Percentiles rank a stretch among this genome's conserved stretches.
phyloP scores from a whole-genome alignment of 2,329 filamentous ascomycete genomes.

The Aureobasidium sp. region DNA sequence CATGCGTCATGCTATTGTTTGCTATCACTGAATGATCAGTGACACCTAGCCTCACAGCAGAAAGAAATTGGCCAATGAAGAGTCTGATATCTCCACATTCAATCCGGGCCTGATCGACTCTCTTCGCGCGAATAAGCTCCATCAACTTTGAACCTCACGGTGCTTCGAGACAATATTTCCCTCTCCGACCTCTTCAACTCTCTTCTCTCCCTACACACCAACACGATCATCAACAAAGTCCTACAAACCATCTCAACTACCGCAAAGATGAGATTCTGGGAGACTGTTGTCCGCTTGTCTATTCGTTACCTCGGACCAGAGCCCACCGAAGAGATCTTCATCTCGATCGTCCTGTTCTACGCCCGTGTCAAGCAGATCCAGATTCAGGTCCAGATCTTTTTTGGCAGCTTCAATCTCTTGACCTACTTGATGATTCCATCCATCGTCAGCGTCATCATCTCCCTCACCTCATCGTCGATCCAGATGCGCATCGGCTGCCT shows the following conservation, averaged over 20 bases:
- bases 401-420: not conserved
- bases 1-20: too few species aligned
- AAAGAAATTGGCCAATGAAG: too few species aligned
- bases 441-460: not conserved
- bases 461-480: not conserved
- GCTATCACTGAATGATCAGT: too few species aligned
- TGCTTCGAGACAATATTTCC: too few species aligned
- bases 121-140: too few species aligned
- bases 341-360: not conserved
- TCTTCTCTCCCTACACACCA: not conserved
- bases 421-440: not conserved
- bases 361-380: not conserved
- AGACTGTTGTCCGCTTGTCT: not conserved
- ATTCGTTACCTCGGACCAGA: not conserved
- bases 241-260: not conserved
- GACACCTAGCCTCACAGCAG: too few species aligned
- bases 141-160: too few species aligned
- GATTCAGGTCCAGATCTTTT: not conserved
- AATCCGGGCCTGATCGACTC: too few species aligned
- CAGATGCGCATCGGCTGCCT: not conserved
- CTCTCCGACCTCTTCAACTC: not conserved
- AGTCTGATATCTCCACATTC: too few species aligned
- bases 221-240: too few species aligned
- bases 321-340: not conserved
- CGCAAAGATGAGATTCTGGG: not conserved